Evolutionary conservation across 2,329 filamentous ascomycete species (phyloP).

Genomic region (Aspergillus fijiensis): DNA sequence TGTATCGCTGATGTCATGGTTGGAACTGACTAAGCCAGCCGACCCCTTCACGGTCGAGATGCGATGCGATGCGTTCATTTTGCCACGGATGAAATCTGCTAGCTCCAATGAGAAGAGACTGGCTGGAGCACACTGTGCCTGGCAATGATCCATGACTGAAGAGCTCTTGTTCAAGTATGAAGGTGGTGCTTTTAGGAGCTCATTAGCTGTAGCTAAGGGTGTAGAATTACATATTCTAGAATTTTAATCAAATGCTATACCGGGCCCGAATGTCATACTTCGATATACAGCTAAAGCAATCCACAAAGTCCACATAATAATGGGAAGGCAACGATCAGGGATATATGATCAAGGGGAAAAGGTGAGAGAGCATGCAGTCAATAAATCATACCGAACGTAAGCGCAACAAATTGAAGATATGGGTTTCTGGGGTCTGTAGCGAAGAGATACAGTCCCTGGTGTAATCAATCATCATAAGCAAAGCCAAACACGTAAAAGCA

Average conservation of each 20-base stretch:
- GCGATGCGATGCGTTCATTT: too few relatives aligned
- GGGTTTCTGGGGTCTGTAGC: not conserved
- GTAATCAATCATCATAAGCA: not conserved
- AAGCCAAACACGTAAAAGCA: not conserved
- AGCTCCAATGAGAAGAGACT: too few relatives aligned
- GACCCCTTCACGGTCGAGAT: too few relatives aligned
- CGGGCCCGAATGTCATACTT: not conserved
- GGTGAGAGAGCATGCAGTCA: not conserved
- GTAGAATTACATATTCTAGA: not conserved
- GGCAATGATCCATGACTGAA: too few relatives aligned
- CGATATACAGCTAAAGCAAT: not conserved
- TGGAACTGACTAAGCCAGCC: too few relatives aligned
- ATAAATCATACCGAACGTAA: constrained; percentile 4
- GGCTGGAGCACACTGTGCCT: too few relatives aligned
- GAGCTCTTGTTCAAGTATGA: too few relatives aligned
- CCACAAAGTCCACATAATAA: not conserved
- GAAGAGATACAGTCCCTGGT: too few relatives aligned
- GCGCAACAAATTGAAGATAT: not conserved
- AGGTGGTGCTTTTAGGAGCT: not conserved
- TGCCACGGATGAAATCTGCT: too few relatives aligned
- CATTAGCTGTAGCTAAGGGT: not conserved
- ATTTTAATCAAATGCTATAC: not conserved
- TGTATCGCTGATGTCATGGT: too few relatives aligned
- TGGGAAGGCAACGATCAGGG: not conserved
- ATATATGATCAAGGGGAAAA: not conserved